Conservation (phyloP, 805 yeast genomes). For the Ogataea chonburiensis region DNA sequence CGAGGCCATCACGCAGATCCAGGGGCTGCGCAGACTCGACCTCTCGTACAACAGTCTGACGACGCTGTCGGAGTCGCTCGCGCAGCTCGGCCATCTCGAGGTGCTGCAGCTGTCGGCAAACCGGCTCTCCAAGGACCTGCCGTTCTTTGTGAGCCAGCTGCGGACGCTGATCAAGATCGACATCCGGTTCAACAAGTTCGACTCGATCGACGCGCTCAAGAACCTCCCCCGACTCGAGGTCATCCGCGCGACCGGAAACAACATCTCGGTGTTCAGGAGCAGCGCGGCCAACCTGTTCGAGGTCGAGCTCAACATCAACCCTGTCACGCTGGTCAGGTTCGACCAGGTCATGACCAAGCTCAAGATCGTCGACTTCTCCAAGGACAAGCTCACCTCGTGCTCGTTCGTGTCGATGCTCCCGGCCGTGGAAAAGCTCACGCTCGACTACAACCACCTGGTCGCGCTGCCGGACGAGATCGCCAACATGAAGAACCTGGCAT, state of each 20-base stretch:
- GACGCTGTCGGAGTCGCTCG: slow-evolving; percentile 58
- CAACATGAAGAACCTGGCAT: slow-evolving; percentile 53
- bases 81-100: slow-evolving; percentile 57
- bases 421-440: slow-evolving; percentile 64
- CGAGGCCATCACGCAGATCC: slow-evolving; percentile 59
- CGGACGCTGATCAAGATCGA: slow-evolving; percentile 67
- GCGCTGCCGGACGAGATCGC: slow-evolving; percentile 71
- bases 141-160: slow-evolving; percentile 52
- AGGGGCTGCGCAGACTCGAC: slow-evolving; percentile 64
- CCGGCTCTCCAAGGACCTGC: slow-evolving; percentile 51
- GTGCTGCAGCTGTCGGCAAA: slow-evolving; percentile 77
- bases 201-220: slow-evolving; percentile 56
- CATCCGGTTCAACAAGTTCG: slow-evolving; percentile 63
- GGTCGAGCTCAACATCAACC: slow-evolving; percentile 77
- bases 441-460: slow-evolving; percentile 82
- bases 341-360: slow-evolving; percentile 54
- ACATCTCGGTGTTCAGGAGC: slow-evolving; percentile 67
- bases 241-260: slow-evolving; percentile 72
- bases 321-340: slow-evolving; percentile 67
- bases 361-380: slow-evolving; percentile 71
- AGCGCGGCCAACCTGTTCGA: slow-evolving; percentile 61
- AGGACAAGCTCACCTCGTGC: slow-evolving; percentile 77
- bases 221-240: slow-evolving; percentile 63
- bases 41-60: slow-evolving; percentile 76
- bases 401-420: slow-evolving; percentile 65